Conservation (phyloP, 192 early-diverging fungal species). For the Obelidium mucronatum region DNA sequence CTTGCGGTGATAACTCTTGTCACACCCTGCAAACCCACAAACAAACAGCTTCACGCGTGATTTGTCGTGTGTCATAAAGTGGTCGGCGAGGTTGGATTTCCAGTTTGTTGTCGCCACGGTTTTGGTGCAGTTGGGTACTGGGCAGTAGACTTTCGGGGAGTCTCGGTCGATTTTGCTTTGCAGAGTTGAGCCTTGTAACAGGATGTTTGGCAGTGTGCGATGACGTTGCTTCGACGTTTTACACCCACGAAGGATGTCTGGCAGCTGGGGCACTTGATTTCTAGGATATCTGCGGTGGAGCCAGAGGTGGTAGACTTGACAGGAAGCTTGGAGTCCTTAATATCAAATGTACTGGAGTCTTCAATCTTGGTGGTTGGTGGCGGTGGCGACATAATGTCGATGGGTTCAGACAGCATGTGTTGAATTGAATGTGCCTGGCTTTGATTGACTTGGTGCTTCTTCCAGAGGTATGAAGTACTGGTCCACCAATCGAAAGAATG, state of each 20-base stretch:
- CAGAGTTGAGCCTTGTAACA: not conserved
- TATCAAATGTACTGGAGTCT: too few relatives aligned
- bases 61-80: not conserved
- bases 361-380: too few relatives aligned
- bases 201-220: not conserved
- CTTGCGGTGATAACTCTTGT: not conserved
- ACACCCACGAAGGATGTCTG: not conserved
- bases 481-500: too few relatives aligned
- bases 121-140: not conserved
- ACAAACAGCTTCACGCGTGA: not conserved
- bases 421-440: too few relatives aligned
- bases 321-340: not conserved
- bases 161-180: not conserved
- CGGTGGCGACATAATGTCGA: too few relatives aligned
- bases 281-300: not conserved
- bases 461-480: too few relatives aligned
- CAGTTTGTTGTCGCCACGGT: not conserved
- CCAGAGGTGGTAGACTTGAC: not conserved
- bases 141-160: not conserved
- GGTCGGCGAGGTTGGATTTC: not conserved
- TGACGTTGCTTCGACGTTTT: not conserved
- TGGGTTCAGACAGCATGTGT: too few relatives aligned
- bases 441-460: too few relatives aligned
- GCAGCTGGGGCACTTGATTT: not conserved
- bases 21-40: not conserved